A percentile compares a stretch with the other conserved stretches of the same genome.
These are phyloP conservation scores for Saccharomycopsis sp. DNA, from an alignment of 805 yeast genomes.

Conservation along the genomic window DNA sequence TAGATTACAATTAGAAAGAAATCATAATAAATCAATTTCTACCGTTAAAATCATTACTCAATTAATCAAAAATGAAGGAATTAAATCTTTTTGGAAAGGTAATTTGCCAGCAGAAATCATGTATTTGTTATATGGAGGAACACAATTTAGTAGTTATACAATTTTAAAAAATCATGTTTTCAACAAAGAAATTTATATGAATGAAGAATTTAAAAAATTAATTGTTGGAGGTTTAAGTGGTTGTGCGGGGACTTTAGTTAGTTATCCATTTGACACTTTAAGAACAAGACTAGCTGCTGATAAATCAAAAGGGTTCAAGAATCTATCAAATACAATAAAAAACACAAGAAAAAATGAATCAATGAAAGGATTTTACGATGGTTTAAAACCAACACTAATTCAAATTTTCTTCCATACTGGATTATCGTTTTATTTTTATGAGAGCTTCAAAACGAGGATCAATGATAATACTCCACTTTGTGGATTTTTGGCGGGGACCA, in stretches of 20 bases:
- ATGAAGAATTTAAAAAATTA: slow-evolving; percentile 22
- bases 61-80: slow-evolving; percentile 54
- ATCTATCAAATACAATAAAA: slow-evolving; percentile 26
- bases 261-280: slow-evolving; percentile 88
- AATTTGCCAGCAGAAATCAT: slow-evolving; percentile 84
- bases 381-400: slow-evolving; percentile 33
- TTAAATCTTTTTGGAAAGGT: slow-evolving; percentile 86
- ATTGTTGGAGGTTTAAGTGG: slow-evolving; percentile 77
- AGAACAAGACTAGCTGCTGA: slow-evolving; percentile 76
- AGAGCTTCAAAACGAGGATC: slow-evolving; percentile 27
- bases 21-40: not conserved
- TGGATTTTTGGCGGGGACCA: slow-evolving; percentile 66
- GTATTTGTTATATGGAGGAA: slow-evolving; percentile 77
- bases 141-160: slow-evolving; percentile 71
- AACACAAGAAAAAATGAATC: slow-evolving; percentile 29
- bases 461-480: slow-evolving; percentile 40
- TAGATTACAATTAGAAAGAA: slow-evolving; percentile 46
- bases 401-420: slow-evolving; percentile 17
- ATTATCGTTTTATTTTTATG: slow-evolving; percentile 15
- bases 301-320: slow-evolving; percentile 25
- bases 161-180: slow-evolving; percentile 30
- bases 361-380: slow-evolving; percentile 36
- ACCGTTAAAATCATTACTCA: slow-evolving; percentile 28
- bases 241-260: slow-evolving; percentile 50
- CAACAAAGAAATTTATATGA: slow-evolving; percentile 19